phyloP scores from a whole-genome alignment of 768 basidiomycete genomes.

The Panellus pusillus region DNA sequence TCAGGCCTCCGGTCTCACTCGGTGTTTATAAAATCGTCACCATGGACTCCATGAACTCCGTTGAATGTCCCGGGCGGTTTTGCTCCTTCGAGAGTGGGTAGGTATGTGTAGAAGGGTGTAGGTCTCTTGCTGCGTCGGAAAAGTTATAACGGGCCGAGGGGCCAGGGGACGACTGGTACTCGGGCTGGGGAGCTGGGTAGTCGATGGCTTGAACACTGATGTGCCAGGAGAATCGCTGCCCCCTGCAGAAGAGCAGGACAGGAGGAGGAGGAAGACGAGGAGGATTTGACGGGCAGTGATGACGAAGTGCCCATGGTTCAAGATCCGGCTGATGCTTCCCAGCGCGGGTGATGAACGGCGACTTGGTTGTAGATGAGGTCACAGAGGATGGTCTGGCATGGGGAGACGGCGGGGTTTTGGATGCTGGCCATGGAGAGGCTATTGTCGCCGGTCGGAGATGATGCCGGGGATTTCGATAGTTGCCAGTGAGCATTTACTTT shows the following conservation, averaged over 20 bases:
- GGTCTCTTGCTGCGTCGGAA: not conserved
- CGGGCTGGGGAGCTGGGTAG: not conserved
- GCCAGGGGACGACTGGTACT: no score
- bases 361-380: not conserved
- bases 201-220: not conserved
- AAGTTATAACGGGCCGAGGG: not conserved
- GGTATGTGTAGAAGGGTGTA: not conserved
- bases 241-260: not conserved
- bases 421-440: no score
- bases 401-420: no score
- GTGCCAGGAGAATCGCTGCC: not conserved
- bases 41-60: constrained; percentile 5
- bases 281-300: constrained; percentile 35
- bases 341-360: constrained; percentile 23
- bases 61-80: constrained; percentile 1
- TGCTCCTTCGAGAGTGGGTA: not conserved
- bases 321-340: constrained; percentile 49
- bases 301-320: constrained; percentile 40
- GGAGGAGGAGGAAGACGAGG: constrained; percentile 55
- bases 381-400: no score
- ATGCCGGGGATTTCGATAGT: no score
- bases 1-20: no score
- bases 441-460: no score
- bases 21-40: no score
- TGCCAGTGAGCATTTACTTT: no score